Conservation (phyloP, 1,284 basidiomycete species). For the Trametes pubescens region DNA sequence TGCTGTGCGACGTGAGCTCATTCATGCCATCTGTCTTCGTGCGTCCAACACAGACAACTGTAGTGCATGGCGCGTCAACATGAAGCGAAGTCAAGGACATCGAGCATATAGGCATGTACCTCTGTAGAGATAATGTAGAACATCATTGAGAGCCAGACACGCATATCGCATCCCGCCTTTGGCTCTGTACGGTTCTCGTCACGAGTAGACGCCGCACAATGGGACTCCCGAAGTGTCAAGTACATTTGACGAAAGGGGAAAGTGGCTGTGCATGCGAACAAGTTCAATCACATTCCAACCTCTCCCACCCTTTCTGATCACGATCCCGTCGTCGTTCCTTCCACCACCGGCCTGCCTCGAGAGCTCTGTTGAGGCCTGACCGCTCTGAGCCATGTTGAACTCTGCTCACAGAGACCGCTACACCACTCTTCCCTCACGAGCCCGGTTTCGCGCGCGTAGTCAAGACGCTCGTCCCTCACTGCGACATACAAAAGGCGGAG, state of each 20-base stretch:
- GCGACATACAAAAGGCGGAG: not conserved
- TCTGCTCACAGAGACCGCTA: not conserved
- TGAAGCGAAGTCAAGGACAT: too few species aligned
- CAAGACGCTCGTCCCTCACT: slow-evolving; percentile 1
- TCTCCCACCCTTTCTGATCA: not conserved
- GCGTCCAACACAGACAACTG: too few species aligned
- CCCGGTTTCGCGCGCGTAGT: not conserved
- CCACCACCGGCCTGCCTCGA: not conserved
- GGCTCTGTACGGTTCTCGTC: too few species aligned
- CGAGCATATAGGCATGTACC: too few species aligned
- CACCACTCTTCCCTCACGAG: slow-evolving; percentile 7
- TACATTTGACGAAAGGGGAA: slow-evolving; percentile 4
- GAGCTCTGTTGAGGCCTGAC: not conserved
- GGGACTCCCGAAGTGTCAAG: too few species aligned
- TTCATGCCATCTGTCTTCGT: too few species aligned
- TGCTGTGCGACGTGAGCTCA: too few species aligned
- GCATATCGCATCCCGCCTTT: too few species aligned
- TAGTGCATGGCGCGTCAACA: too few species aligned
- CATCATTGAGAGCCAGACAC: too few species aligned
- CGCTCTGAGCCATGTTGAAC: not conserved
- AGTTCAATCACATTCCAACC: slow-evolving; percentile 17
- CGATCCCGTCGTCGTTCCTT: not conserved
- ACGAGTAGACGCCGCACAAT: too few species aligned
- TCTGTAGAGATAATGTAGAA: too few species aligned
- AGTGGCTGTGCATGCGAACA: slow-evolving; percentile 20